These are phyloP conservation scores for Globisporangium mamillatum DNA, from an alignment of 352 stramenopile genomes.

Conservation along the genomic window DNA sequence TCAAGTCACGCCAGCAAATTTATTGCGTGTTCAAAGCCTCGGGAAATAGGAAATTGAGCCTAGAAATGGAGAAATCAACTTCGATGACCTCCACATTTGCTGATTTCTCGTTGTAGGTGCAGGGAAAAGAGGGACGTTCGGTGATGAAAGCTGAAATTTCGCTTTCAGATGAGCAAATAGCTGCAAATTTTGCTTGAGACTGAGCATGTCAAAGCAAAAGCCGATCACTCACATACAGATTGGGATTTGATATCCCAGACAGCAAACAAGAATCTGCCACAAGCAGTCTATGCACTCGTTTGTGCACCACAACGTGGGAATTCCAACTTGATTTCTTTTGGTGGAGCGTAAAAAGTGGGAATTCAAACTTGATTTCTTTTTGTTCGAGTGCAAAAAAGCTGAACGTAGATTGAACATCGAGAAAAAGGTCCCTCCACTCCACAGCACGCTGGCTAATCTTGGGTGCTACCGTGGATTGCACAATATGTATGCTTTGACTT, in stretches of 20 bases:
- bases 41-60: not conserved
- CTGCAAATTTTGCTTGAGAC: not conserved
- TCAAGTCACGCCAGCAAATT: not conserved
- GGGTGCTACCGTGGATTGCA: not conserved
- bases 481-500: not conserved
- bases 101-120: not conserved
- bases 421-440: not conserved
- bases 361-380: not conserved
- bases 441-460: not conserved
- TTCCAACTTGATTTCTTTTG: not conserved
- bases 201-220: not conserved
- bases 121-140: too few species aligned
- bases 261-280: not conserved
- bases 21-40: not conserved
- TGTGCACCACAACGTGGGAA: not conserved
- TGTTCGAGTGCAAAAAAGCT: not conserved
- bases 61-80: not conserved
- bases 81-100: not conserved
- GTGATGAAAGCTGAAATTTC: not conserved
- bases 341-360: not conserved
- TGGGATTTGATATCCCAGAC: not conserved
- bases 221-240: not conserved
- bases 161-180: not conserved
- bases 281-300: not conserved
- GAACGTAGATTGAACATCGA: not conserved